Evolutionary conservation across 1,284 basidiomycete species (phyloP).

Genomic region (Fistulinella cinereoalba): DNA sequence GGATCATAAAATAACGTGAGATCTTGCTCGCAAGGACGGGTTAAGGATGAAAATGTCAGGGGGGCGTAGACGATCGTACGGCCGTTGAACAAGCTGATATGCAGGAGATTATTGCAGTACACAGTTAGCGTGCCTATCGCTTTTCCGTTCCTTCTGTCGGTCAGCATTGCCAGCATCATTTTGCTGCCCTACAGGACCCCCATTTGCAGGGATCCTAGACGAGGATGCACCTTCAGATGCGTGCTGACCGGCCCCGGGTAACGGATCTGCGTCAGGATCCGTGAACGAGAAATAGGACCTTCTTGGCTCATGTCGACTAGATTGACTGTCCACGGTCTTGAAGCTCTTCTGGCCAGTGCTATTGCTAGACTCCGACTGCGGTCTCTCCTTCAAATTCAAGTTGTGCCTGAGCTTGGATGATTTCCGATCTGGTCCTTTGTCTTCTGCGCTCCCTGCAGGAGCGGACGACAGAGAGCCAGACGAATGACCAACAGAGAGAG

Average conservation of each 20-base stretch:
- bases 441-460: slow-evolving; percentile 18
- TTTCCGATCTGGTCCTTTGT: slow-evolving; percentile 32
- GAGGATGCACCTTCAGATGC: slow-evolving; percentile 10
- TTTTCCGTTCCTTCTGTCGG: slow-evolving; percentile 40
- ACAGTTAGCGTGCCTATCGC: slow-evolving; percentile 40
- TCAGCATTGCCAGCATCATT: slow-evolving; percentile 34
- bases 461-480: slow-evolving; percentile 31
- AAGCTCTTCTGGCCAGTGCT: slow-evolving; percentile 49
- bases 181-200: slow-evolving; percentile 15
- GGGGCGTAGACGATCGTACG: slow-evolving; percentile 1
- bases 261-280: slow-evolving; percentile 23
- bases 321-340: slow-evolving; percentile 39
- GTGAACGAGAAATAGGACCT: slow-evolving; percentile 29
- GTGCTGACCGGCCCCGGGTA: slow-evolving; percentile 11
- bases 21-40: slow-evolving; percentile 1
- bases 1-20: slow-evolving; percentile 17
- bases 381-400: slow-evolving; percentile 39
- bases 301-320: slow-evolving; percentile 33
- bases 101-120: slow-evolving; percentile 38
- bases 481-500: slow-evolving; percentile 25
- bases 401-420: slow-evolving; percentile 35
- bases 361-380: slow-evolving; percentile 48
- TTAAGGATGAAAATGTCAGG: not conserved
- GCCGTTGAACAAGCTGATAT: slow-evolving; percentile 1
- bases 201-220: slow-evolving; percentile 12